Base-by-base conservation (phyloP, 2,329 filamentous ascomycete species). In the Fusarium camptoceras region DNA sequence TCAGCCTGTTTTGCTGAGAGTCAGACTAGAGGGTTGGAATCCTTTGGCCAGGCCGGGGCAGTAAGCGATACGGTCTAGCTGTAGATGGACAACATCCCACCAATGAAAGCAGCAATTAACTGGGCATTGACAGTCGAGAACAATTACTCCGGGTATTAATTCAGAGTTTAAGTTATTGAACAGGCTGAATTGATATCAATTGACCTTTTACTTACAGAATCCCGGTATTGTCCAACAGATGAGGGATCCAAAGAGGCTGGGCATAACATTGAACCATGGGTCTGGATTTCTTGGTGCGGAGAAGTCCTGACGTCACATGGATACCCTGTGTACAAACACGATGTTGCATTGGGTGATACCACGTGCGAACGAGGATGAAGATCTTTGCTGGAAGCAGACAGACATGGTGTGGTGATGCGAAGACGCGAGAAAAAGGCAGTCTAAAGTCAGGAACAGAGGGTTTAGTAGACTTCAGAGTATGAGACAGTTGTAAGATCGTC, bases 21-120 rank as follows among this genome's bases (percentile, higher is more conserved):
- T 22, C 8, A 42, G 34, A 41, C 49, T 53, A 51, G 16, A 28
- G 34, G 39, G 49, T n/a, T 24, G 37, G 31, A 53, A 53, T 10
- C 20, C 25, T 68, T 41, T 42, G 68, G 31, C 68, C 64, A 68
- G 43, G 16, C 64, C 54, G 68, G 46, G 68, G 34, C 11, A 57
- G 24, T 48, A 37, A 46, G 63, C 61, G 44, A 25, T 37, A n/a
- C n/a, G n/a, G 41, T 30, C 28, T 28, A 18, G 39, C 22, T 57
- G 25, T 42, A 46, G 41, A 28, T 31, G n/a, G n/a, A 47, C 37
- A 15, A 31, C 34, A 59, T 24, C 39, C 60, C 44, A 30, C 60
- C 59, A 64, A 64, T 63, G 41, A 24, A 20, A 63, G n/a, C 34
- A 5, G 34, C 20, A 11, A 22, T 5, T 37, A n/a, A 14, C 8